These are phyloP conservation scores for Microbotryum lychnidis-dioicae DNA, from an alignment of 1,284 basidiomycete species.

Conservation along the genomic window DNA sequence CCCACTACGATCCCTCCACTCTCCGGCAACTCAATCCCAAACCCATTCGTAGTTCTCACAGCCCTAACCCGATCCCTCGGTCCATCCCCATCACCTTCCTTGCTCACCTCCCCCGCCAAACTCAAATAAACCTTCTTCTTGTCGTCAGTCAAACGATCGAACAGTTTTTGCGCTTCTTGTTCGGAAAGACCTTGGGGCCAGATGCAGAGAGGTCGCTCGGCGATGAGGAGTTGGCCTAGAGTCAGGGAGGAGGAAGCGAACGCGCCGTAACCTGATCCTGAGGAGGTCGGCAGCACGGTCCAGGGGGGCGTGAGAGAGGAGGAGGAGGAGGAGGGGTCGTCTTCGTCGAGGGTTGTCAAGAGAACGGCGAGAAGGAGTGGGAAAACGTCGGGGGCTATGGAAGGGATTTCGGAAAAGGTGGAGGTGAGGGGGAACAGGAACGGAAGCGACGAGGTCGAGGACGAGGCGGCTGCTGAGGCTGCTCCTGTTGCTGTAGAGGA, in stretches of 20 bases:
- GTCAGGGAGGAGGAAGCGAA: slow-evolving; percentile 19
- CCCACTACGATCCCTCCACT: neutral
- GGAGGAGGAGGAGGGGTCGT: slow-evolving; percentile 6
- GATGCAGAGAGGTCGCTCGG: slow-evolving; percentile 30
- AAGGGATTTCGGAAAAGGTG: slow-evolving; percentile 12
- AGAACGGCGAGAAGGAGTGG: slow-evolving; percentile 18
- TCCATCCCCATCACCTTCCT: neutral
- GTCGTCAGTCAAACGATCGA: slow-evolving; percentile 9
- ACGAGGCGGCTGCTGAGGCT: too few relatives aligned
- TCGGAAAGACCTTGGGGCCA: slow-evolving; percentile 28
- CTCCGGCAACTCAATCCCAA: slow-evolving; percentile 30
- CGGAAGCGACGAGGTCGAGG: neutral
- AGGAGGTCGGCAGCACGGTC: slow-evolving; percentile 1
- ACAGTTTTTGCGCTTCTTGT: slow-evolving; percentile 17
- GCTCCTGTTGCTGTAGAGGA: too few relatives aligned
- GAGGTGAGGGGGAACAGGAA: too few relatives aligned
- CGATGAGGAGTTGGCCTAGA: slow-evolving; percentile 27
- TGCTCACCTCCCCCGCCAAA: slow-evolving; percentile 18
- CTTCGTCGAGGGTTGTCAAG: slow-evolving; percentile 12
- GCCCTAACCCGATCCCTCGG: slow-evolving; percentile 26
- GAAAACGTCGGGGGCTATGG: slow-evolving; percentile 3
- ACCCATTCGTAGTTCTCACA: slow-evolving; percentile 33
- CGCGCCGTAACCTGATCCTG: slow-evolving; percentile 28
- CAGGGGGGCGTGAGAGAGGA: slow-evolving; percentile 13
- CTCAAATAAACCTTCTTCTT: slow-evolving; percentile 25